These are phyloP conservation scores for Neonectria coccinea DNA, from an alignment of 2,329 filamentous ascomycete genomes.

Conservation along the genomic window DNA sequence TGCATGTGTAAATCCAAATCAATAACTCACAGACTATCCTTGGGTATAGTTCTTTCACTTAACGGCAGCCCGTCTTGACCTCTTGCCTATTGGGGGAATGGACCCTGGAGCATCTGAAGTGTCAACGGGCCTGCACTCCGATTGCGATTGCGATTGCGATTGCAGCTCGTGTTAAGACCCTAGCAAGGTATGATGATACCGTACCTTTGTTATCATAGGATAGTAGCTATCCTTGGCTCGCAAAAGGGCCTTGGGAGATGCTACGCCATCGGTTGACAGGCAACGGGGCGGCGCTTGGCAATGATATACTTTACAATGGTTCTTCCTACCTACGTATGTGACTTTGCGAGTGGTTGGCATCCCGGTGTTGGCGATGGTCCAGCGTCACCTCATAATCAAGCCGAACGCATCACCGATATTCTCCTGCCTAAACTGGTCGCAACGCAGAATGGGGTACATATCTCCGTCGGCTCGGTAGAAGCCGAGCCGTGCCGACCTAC, in stretches of 20 bases:
- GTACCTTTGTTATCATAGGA: neutral
- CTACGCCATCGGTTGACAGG: neutral
- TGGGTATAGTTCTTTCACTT: neutral
- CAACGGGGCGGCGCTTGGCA: neutral
- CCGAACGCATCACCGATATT: neutral
- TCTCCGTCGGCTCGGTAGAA: neutral
- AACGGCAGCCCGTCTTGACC: neutral
- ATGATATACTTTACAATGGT: neutral
- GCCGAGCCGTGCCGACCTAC: neutral
- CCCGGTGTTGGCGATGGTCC: neutral
- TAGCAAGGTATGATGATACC: neutral
- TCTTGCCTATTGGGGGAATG: neutral
- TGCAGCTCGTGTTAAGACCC: neutral
- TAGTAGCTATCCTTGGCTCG: neutral
- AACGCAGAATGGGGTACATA: neutral
- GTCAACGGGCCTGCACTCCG: neutral
- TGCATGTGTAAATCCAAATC: neutral
- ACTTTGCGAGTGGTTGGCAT: neutral
- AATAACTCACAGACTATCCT: neutral
- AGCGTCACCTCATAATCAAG: neutral
- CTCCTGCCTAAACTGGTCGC: neutral
- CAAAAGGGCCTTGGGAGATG: neutral
- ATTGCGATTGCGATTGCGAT: neutral
- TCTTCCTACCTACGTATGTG: neutral
- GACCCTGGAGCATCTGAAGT: neutral